Conservation (phyloP, 371 early-diverging fungal genomes). For the Coemansia sp. region DNA sequence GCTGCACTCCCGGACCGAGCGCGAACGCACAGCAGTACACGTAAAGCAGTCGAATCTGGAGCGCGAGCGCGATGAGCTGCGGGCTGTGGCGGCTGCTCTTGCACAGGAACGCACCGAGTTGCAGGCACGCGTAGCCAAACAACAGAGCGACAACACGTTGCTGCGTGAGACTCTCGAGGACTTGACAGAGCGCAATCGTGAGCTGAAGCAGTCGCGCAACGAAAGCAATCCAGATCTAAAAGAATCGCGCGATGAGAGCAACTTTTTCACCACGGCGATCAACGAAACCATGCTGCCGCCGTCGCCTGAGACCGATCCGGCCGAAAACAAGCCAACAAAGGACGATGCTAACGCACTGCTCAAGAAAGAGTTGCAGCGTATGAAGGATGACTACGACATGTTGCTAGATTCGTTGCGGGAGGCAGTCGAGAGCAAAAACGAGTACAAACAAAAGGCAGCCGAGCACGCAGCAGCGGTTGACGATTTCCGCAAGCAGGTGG, state of each 20-base stretch:
- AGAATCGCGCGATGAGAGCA: conserved; percentile 15
- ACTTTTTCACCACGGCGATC: conserved; percentile 22
- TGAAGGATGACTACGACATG: conserved; percentile 13
- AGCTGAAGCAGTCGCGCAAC: conserved; percentile 16
- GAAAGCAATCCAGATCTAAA: conserved; percentile 35
- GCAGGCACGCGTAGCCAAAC: conserved; percentile 1
- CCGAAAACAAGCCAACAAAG: neutral
- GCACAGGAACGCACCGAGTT: conserved; percentile 9
- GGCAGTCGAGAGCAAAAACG: conserved; percentile 17
- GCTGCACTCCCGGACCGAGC: neutral
- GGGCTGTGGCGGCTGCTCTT: neutral
- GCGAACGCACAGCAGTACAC: neutral
- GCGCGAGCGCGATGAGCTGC: conserved; percentile 15
- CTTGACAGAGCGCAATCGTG: conserved; percentile 30
- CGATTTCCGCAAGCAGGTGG: conserved; percentile 13
- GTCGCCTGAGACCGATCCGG: neutral
- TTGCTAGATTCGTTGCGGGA: conserved; percentile 13
- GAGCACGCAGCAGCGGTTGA: conserved; percentile 22
- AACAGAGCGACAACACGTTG: conserved; percentile 9
- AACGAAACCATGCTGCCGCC: conserved; percentile 10
- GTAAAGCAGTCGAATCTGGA: conserved; percentile 1
- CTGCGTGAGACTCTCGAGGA: conserved; percentile 24
- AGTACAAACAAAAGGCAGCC: conserved; percentile 17
- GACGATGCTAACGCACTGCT: neutral
- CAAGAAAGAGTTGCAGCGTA: conserved; percentile 9